These are phyloP conservation scores for Mycena capillaripes DNA, from an alignment of 768 basidiomycete genomes.

Conservation along the genomic window DNA sequence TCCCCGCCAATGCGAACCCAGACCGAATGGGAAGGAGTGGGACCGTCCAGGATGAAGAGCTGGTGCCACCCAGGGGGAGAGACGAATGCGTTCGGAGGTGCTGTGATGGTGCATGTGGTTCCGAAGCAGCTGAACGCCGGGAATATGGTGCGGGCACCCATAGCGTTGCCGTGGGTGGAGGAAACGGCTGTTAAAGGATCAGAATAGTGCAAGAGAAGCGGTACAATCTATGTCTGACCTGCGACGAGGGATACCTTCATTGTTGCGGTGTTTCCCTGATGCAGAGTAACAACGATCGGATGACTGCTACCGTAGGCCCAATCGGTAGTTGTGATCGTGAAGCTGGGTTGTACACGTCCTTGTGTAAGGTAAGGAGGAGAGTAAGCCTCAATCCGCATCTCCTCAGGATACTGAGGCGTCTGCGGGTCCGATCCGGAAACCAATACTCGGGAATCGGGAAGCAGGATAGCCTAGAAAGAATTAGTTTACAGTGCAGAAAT, in stretches of 20 bases:
- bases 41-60: conserved; percentile 82
- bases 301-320: conserved; percentile 73
- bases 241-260: conserved; percentile 76
- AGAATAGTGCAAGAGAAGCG: conserved; percentile 18
- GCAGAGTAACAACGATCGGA: conserved; percentile 62
- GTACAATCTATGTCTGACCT: conserved; percentile 56
- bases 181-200: conserved; percentile 65
- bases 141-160: conserved; percentile 82
- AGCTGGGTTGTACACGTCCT: conserved; percentile 73
- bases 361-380: conserved; percentile 87
- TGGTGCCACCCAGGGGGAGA: conserved; percentile 86
- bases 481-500: neutral
- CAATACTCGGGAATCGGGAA: conserved; percentile 82
- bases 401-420: conserved; percentile 75
- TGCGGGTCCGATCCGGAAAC: conserved; percentile 85
- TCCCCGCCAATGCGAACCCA: conserved; percentile 89
- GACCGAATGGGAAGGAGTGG: conserved; percentile 80
- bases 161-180: conserved; percentile 83
- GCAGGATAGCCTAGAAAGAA: conserved; percentile 70
- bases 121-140: conserved; percentile 79
- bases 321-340: conserved; percentile 70
- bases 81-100: conserved; percentile 78
- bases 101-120: conserved; percentile 81
- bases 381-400: conserved; percentile 85
- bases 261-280: conserved; percentile 56